Percentiles rank a stretch among this genome's conserved stretches.
Conservation (phyloP, 257 asterid genomes). For the Plectranthus barbatus region DNA sequence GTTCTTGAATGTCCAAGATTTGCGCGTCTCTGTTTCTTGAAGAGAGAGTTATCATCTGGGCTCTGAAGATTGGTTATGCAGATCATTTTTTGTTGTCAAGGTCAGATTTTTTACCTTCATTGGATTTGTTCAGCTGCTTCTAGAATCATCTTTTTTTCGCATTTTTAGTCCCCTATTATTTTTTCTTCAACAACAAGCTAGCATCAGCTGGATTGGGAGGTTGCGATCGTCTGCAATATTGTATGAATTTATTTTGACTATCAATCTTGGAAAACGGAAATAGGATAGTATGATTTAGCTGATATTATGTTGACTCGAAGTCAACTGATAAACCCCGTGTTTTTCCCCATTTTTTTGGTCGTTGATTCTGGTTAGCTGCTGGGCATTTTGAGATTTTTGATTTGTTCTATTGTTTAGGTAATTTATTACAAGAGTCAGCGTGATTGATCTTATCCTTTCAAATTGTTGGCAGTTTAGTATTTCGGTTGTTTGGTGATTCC, state of each 20-base stretch:
- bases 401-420: not conserved
- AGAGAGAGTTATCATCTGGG: slow-evolving; percentile 27
- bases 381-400: slow-evolving; percentile 17
- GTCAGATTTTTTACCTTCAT: slow-evolving; percentile 14
- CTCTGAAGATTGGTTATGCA: slow-evolving; percentile 26
- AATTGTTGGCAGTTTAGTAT: not conserved
- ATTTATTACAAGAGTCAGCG: slow-evolving; percentile 3
- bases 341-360: slow-evolving; percentile 8
- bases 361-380: slow-evolving; percentile 10
- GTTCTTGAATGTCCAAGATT: slow-evolving; percentile 30
- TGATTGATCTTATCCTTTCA: not conserved
- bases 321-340: slow-evolving; percentile 23
- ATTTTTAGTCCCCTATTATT: not conserved
- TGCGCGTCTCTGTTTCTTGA: slow-evolving; percentile 14
- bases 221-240: slow-evolving; percentile 20
- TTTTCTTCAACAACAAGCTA: not conserved
- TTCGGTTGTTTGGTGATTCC: not conserved
- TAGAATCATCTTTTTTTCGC: not conserved
- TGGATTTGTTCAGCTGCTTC: slow-evolving; percentile 25
- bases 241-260: not conserved
- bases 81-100: not conserved
- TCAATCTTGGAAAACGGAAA: slow-evolving; percentile 2
- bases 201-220: slow-evolving; percentile 1
- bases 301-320: slow-evolving; percentile 32
- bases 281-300: slow-evolving; percentile 14